Base-by-base conservation (phyloP, 345 rosid species). In the Hypericum perforatum region DNA sequence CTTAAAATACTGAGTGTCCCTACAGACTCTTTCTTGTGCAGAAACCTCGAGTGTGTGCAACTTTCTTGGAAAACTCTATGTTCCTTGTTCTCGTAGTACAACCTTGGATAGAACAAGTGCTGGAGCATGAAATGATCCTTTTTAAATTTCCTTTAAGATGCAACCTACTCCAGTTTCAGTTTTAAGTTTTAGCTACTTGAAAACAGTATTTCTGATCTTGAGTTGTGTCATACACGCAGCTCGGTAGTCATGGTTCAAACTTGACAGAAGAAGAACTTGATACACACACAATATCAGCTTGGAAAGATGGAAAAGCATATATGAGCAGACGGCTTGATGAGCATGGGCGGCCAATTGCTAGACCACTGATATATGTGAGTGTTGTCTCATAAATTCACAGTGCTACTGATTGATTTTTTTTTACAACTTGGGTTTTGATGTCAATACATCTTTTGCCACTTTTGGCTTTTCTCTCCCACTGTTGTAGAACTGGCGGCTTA, bases 231-330 rank as follows among this genome's bases (percentile, higher is more conserved):
- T 51, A 49, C 54, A 44, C 46, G 62, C 63, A 67, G 67, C 63
- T 67, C 22, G 66, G 71, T 36, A 67, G 52, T 56, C 62, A 51
- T 22, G 66, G 71, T 8, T 67, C 71, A 45, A 62, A 67, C 62
- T 57, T 67, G 59, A 67, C 71, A 0, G 67, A 67, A 41, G 71
- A 67, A 61, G 71, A 67, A 54, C 71, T 67, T 40, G 71, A 57
- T 46, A 61, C 67, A 7, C 71, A 67, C 44, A 62, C 71, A 8
- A 67, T 67, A 57, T 57, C 71, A 14, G 71, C 71, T 59, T 67
- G 71, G 71, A 67, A 67, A 53, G 71, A 67, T 40, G 71, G 59
- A 57, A 67, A 67, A 62, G 63, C 65, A 32, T 67, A 61, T 46
- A 10, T 67, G 48, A 62, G 43, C 38, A 38, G 66, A 39, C 71